Conservation (phyloP, 2,329 filamentous ascomycete genomes). For the Colletotrichum chrysophilum region DNA sequence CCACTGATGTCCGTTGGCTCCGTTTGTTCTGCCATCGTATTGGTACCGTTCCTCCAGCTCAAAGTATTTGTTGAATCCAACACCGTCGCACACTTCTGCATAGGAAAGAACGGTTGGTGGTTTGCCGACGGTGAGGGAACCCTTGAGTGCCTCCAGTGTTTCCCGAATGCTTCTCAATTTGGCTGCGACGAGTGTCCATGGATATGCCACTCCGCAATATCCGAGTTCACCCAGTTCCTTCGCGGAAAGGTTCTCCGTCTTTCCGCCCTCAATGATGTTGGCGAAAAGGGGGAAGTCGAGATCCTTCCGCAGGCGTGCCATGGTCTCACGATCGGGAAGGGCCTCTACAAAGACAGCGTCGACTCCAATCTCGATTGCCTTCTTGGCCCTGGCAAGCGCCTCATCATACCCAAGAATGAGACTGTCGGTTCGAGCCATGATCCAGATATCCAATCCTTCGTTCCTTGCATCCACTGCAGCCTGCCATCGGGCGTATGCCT, state of each 20-base stretch:
- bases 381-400: slow-evolving; percentile 42
- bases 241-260: slow-evolving; percentile 38
- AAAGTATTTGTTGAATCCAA: slow-evolving; percentile 49
- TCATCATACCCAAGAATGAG: slow-evolving; percentile 49
- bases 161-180: slow-evolving; percentile 44
- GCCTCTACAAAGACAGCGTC: slow-evolving; percentile 50
- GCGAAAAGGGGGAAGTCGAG: slow-evolving; percentile 44
- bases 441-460: slow-evolving; percentile 48
- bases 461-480: slow-evolving; percentile 51
- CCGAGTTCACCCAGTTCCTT: slow-evolving; percentile 40
- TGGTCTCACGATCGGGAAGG: slow-evolving; percentile 45
- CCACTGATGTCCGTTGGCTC: slow-evolving; percentile 16
- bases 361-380: slow-evolving; percentile 47
- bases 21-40: slow-evolving; percentile 3
- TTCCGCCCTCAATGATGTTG: slow-evolving; percentile 41
- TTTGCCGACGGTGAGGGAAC: slow-evolving; percentile 42
- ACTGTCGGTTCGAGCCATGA: slow-evolving; percentile 49
- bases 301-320: slow-evolving; percentile 41
- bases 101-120: slow-evolving; percentile 49
- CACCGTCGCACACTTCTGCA: slow-evolving; percentile 47
- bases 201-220: slow-evolving; percentile 46
- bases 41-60: slow-evolving; percentile 10
- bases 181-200: slow-evolving; percentile 48
- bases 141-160: slow-evolving; percentile 43
- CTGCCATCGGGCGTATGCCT: slow-evolving; percentile 50